A percentile compares a stretch with the other conserved stretches of the same genome.
Evolutionary conservation across 495 filamentous ascomycete genomes (phyloP).

Genomic region (Rostrohypoxylon terebratum): DNA sequence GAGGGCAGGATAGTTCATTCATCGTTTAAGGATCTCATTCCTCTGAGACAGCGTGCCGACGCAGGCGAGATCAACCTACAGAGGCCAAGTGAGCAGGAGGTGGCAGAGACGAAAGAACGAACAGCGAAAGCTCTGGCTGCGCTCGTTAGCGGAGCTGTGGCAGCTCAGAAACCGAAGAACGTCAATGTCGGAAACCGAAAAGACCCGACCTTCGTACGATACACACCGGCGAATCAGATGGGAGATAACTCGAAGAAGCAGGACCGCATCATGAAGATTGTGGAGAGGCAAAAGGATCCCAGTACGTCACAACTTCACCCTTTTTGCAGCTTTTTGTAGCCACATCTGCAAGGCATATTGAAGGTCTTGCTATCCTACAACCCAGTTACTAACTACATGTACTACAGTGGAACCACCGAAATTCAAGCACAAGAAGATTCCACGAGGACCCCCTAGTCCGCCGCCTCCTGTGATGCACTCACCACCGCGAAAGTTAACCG

Average conservation of each 20-base stretch:
- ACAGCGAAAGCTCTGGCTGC: slow-evolving; percentile 86
- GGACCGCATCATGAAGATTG: slow-evolving; percentile 98
- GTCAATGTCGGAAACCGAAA: slow-evolving; percentile 79
- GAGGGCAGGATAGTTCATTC: slow-evolving; percentile 89
- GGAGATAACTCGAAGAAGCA: slow-evolving; percentile 88
- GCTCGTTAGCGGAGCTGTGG: slow-evolving; percentile 85
- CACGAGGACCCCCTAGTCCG: slow-evolving; percentile 90
- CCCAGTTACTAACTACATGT: slow-evolving; percentile 24
- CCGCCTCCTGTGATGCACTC: slow-evolving; percentile 96
- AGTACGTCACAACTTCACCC: slow-evolving; percentile 49
- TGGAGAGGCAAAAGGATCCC: slow-evolving; percentile 92
- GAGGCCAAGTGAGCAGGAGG: slow-evolving; percentile 85
- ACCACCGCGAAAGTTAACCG: slow-evolving; percentile 92
- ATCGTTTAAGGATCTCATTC: slow-evolving; percentile 96
- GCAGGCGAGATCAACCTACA: slow-evolving; percentile 93
- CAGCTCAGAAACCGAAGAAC: slow-evolving; percentile 95
- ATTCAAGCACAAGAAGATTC: slow-evolving; percentile 99
- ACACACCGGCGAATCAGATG: slow-evolving; percentile 97
- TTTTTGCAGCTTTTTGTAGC: neutral
- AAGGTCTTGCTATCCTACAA: neutral
- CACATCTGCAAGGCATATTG: neutral
- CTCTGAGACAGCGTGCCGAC: slow-evolving; percentile 91
- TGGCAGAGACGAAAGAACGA: slow-evolving; percentile 82
- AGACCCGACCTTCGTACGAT: slow-evolving; percentile 93
- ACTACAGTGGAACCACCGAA: slow-evolving; percentile 87